Evolutionary conservation across 306 rosid genomes (phyloP).

Genomic region (Inga laurina): DNA sequence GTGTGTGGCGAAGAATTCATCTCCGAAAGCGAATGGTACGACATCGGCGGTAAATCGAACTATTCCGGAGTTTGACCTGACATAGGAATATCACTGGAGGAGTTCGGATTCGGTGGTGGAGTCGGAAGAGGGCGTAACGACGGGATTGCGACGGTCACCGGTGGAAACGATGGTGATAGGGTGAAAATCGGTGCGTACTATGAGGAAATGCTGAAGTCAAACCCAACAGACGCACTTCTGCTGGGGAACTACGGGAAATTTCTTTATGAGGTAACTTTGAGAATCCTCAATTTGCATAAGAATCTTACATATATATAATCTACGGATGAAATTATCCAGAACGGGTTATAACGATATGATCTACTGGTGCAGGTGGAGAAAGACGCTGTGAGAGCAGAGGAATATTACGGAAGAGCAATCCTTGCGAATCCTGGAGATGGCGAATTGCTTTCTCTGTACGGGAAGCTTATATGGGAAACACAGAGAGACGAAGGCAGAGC

Average conservation of each 20-base stretch:
- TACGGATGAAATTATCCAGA: background rate
- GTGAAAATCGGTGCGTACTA: slow-evolving; percentile 71
- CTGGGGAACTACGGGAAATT: slow-evolving; percentile 82
- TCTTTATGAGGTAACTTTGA: slow-evolving; percentile 65
- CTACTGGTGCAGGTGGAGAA: slow-evolving; percentile 44
- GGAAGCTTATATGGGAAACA: slow-evolving; percentile 76
- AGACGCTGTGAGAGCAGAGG: slow-evolving; percentile 68
- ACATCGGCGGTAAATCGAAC: background rate
- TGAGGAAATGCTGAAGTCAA: slow-evolving; percentile 59
- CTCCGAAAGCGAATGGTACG: background rate
- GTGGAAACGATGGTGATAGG: slow-evolving; percentile 45
- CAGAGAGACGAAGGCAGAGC: slow-evolving; percentile 49
- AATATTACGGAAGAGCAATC: slow-evolving; percentile 79
- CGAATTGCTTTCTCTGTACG: slow-evolving; percentile 71
- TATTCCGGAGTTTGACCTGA: slow-evolving; percentile 17
- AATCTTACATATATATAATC: background rate
- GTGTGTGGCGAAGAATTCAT: slow-evolving; percentile 39
- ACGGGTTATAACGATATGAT: background rate
- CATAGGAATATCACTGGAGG: slow-evolving; percentile 27
- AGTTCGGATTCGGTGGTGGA: slow-evolving; percentile 33
- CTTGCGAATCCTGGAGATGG: slow-evolving; percentile 74
- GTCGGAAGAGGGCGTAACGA: slow-evolving; percentile 17
- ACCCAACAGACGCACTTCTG: slow-evolving; percentile 78
- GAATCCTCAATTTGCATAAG: background rate
- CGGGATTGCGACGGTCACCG: background rate